A percentile compares a stretch with the other conserved stretches of the same genome.
Evolutionary conservation across 2,329 filamentous ascomycete species (phyloP).

Genomic region (Colletotrichum spaethianum): DNA sequence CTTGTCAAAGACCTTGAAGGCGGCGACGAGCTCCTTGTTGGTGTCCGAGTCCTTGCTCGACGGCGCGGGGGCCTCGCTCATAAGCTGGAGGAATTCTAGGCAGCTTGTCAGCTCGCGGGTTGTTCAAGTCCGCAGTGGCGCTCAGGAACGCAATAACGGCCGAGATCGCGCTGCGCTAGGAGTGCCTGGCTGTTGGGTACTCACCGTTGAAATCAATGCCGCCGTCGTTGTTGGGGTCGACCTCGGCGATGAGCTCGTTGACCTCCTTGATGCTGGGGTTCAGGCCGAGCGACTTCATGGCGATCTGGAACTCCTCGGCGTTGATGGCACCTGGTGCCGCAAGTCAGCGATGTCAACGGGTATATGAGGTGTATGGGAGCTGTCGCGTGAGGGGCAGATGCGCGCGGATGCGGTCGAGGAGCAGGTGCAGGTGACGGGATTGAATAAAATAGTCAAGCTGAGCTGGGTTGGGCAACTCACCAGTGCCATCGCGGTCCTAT

Average conservation of each 20-base stretch:
- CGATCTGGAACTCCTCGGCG: conserved; percentile 42
- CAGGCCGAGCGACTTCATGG: conserved; percentile 43
- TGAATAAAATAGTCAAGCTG: background rate
- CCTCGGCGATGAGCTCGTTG: conserved; percentile 42
- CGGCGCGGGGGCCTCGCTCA: conserved; percentile 40
- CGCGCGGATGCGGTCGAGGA: background rate
- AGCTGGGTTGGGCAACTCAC: conserved; percentile 28
- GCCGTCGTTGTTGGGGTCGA: conserved; percentile 42
- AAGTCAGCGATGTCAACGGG: conserved; percentile 18
- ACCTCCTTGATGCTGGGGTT: conserved; percentile 42
- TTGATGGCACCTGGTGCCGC: conserved; percentile 38
- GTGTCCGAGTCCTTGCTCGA: conserved; percentile 39
- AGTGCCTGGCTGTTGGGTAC: background rate
- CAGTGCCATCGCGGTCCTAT: conserved; percentile 43
- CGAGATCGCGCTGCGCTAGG: background rate
- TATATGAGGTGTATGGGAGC: background rate
- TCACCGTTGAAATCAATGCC: conserved; percentile 41
- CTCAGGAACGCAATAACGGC: background rate
- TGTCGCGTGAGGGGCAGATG: background rate
- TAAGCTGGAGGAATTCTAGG: conserved; percentile 42
- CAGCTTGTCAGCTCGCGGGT: background rate
- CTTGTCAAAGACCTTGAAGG: conserved; percentile 43
- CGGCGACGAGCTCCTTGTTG: conserved; percentile 41
- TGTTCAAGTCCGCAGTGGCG: background rate
- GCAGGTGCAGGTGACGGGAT: background rate